Evolutionary conservation across 768 basidiomycete genomes (phyloP), one percentile per base, ranked within the genome.

Genomic region (Naematelia encephala): DNA sequence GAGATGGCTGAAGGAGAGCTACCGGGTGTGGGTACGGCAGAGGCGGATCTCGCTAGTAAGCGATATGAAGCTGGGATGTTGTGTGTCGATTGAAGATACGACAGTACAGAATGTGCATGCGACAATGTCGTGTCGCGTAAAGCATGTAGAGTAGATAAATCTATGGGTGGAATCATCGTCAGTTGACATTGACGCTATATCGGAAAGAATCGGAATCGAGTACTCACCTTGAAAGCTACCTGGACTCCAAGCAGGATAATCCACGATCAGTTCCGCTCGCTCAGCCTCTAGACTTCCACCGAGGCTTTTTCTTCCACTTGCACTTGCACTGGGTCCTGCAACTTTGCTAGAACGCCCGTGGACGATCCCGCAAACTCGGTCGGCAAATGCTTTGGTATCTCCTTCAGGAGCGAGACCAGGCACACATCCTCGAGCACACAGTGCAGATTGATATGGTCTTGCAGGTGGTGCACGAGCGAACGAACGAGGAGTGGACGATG

Each of bases 71-170:
- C 68, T 3, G 69, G 65, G 23, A 74, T 63, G n/a, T 49, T 45
- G 51, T 72, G 73, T 3, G 56, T 51, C 45, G 59, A 34, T 43
- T 64, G 63, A 25, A 76, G 56, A 46, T 69, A 62, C 23, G 64
- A 63, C 42, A 76, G 44, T 16, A 76, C 51, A 13, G 70, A 45
- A 39, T 76, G 75, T 22, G 73, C 70, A 51, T 71, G 69, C 21
- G 62, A 63, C 11, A 76, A 62, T 13, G 75, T 76, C 45, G 66
- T 71, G 61, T 76, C 75, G 8, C 75, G 72, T 16, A 76, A 44
- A 5, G 67, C 63, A 39, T 76, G 75, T 42, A 76, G 63, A 12
- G 75, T 74, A n/a, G 73, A 74, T 4, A 76, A 63, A 57, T 76
- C 75, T 70, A 45, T 4, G 29, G 11, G 26, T 8, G 11, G 25